Base-by-base conservation (phyloP, 305 asterid species). In the Vinca major region DNA sequence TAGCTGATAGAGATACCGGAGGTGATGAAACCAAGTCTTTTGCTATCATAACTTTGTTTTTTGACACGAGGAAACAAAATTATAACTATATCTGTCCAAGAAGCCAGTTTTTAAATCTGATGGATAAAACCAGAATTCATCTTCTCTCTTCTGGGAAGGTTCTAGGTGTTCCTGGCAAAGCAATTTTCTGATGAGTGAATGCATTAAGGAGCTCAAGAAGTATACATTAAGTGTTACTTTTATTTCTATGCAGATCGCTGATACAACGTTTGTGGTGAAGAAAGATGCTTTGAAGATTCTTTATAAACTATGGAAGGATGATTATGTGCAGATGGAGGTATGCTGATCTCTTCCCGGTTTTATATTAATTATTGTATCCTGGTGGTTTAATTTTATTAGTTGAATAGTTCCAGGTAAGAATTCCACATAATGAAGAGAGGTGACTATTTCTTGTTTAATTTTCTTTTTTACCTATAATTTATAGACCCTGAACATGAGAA, bases 251-350 rank as follows among this genome's bases (percentile, higher is more conserved):
- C 73, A 92, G 98, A 90, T 93, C 71, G 79, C 98, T 77, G 97
- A 87, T 47, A 47, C 78, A 53, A 78, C 95, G 57, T 84, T 87
- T 69, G 85, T 88, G 47, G 95, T 87, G 39, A 86, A 87, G 94
- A 90, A 88, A 81, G 97, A 83, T 67, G 62, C 92, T 50, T 8
- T 79, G 77, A 83, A 79, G 84, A 82, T 88, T 78, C 86, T 93
- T 19, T 81, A 75, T 86, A 81, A 72, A 77, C 91, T 90, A n/a
- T 93, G 96, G 97, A 87, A 87, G 77, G 96, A 87, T 71, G 87
- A 83, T 69, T 87, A 82, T 75, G 48, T 92, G 80, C 80, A 84
- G 66, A 88, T 92, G 90, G 88, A 90, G 96, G 97, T 92, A 82
- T 67, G 37, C 69, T 75, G 51, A 45, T 52, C 60, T 33, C n/a